phyloP scores from a whole-genome alignment of 306 rosid genomes.

The Adenanthera pavonina region DNA sequence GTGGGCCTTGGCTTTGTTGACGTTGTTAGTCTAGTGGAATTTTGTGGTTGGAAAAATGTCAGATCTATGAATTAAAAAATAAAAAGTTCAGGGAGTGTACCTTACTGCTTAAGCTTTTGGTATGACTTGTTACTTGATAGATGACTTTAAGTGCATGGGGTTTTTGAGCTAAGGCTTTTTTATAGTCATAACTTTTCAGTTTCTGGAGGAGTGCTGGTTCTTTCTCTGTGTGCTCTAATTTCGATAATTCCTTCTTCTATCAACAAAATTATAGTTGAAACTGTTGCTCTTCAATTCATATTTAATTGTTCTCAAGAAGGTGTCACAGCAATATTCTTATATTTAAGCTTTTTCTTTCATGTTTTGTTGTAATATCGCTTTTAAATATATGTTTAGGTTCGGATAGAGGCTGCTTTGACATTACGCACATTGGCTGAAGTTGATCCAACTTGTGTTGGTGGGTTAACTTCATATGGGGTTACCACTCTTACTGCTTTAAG shows the following conservation, averaged over 20 bases:
- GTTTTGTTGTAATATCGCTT: constrained; percentile 27
- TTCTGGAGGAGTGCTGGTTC: not conserved
- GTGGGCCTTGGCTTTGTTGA: constrained; percentile 17
- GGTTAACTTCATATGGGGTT: constrained; percentile 89
- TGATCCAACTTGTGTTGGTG: constrained; percentile 98
- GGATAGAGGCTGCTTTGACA: constrained; percentile 92
- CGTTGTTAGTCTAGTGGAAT: constrained; percentile 8
- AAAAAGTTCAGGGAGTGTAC: constrained; percentile 4
- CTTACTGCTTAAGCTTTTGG: not conserved
- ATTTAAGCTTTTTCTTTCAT: constrained; percentile 13
- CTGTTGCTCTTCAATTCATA: constrained; percentile 16
- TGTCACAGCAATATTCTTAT: constrained; percentile 15
- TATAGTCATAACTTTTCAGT: not conserved
- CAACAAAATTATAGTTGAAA: constrained; percentile 2
- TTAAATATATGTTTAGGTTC: constrained; percentile 64
- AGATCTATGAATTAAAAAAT: not conserved
- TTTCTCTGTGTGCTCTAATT: not conserved
- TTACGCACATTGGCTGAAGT: constrained; percentile 91
- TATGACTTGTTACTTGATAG: not conserved
- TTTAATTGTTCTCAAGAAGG: constrained; percentile 16
- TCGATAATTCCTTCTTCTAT: not conserved
- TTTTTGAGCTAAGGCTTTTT: not conserved
- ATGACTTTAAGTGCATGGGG: not conserved
- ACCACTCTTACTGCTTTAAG: constrained; percentile 87
- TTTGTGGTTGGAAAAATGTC: not conserved